Percentiles rank a stretch among this genome's conserved stretches.
These are phyloP conservation scores for Globisporangium spinosum DNA, from an alignment of 352 stramenopile genomes.

Conservation along the genomic window DNA sequence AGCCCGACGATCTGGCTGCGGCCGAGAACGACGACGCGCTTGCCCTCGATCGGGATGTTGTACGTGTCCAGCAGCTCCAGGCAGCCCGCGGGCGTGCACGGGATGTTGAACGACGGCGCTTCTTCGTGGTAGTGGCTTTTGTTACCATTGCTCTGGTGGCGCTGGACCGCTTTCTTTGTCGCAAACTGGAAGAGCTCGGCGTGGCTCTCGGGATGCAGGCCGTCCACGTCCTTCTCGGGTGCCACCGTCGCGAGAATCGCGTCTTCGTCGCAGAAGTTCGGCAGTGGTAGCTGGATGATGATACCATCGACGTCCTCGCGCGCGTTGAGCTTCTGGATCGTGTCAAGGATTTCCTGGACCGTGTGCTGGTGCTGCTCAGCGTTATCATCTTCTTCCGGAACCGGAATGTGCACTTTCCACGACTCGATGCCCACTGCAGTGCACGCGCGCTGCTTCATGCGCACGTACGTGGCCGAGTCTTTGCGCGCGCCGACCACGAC, in stretches of 20 bases:
- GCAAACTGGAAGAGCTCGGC: conserved; percentile 86
- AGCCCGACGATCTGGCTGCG: conserved; percentile 97
- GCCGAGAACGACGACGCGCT: conserved; percentile 96
- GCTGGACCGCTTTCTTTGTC: conserved; percentile 32
- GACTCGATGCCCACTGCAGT: conserved; percentile 90
- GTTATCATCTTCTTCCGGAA: conserved; percentile 21
- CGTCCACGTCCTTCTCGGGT: conserved; percentile 97
- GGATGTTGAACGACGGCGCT: conserved; percentile 80
- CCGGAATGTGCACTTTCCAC: conserved; percentile 69
- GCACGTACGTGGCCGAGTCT: conserved; percentile 97
- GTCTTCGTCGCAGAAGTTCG: conserved; percentile 91
- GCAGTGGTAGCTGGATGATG: conserved; percentile 91
- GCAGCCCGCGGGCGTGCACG: conserved; percentile 96
- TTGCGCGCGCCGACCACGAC: conserved; percentile 94
- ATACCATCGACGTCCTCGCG: conserved; percentile 78
- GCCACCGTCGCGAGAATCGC: conserved; percentile 90
- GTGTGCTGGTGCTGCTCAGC: conserved; percentile 13
- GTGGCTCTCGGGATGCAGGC: conserved; percentile 96
- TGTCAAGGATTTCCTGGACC: conserved; percentile 38
- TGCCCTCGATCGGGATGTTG: conserved; percentile 89
- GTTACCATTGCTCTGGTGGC: background rate
- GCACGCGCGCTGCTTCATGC: conserved; percentile 98
- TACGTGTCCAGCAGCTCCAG: conserved; percentile 93
- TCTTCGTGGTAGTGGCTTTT: background rate
- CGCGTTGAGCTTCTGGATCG: conserved; percentile 64